Evolutionary conservation across 495 filamentous ascomycete genomes (phyloP), one percentile per base, ranked within the genome.

Genomic region (Parachaetomium inaequale): DNA sequence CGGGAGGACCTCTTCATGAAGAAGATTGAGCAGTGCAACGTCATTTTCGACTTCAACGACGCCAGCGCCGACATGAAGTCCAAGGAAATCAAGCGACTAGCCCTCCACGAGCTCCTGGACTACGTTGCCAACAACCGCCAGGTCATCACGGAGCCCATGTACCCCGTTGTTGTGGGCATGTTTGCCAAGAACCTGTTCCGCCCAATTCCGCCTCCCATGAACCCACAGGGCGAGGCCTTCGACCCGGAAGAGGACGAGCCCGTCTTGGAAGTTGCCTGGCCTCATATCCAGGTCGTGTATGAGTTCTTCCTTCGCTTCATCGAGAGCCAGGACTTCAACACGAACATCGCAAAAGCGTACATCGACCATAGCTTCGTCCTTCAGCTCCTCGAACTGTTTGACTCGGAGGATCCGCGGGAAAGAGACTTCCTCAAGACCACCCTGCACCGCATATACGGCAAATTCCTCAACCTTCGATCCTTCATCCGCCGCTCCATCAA

Each of bases 41-140:
- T 99, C 76, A 99, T 99, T 67, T 99, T 99, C 70, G 94, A 99
- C 75, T 99, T 99, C 79, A 99, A 97, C 75, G 94, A 99, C 71
- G 92, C 95, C 42, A 95, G 91, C 63, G 93, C 87, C 56, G 94
- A 99, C 69, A 98, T 98, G 93, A 98, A 98, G 74, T 96, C 93
- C n/a, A 99, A 99, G 75, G 94, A 99, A 77, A 97, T 99, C 81
- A 99, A 99, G 82, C 85, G 94, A 67, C 77, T 99, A 70, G 95
- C 94, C 50, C 84, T 99, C 45, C 94, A 99, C 70, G 94, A 99
- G 71, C 83, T 99, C 31, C 82, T 99, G 53, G 94, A 99, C 72
- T 99, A 99, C 70, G 93, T 99, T 54, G 93, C 94, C 66, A 97
- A 97, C 74, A 99, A 99, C 70, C 86, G 94, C 42, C 92, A 95